Conservation (phyloP, 176 grass and related monocot genomes). For the Chrysopogon serrulatus region DNA sequence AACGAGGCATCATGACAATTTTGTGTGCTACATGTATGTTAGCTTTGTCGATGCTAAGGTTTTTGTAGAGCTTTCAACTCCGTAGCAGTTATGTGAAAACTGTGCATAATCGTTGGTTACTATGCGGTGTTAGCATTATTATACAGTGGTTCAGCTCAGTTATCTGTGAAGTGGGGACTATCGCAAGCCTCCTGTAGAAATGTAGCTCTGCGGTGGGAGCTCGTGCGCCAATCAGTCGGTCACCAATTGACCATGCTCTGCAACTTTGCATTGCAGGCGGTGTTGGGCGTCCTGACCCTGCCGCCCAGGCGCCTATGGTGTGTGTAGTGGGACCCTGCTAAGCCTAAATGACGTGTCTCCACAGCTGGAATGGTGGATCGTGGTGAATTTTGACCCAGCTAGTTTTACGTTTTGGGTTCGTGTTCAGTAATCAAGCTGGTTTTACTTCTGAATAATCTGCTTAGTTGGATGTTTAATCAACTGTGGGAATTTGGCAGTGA, state of each 20-base stretch:
- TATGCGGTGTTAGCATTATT: background rate
- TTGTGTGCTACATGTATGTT: background rate
- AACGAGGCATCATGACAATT: slow-evolving; percentile 36
- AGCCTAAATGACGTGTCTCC: too few species aligned
- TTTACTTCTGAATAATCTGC: too few species aligned
- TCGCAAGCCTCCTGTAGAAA: background rate
- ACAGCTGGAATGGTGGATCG: too few species aligned
- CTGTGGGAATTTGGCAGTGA: too few species aligned
- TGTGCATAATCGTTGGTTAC: slow-evolving; percentile 7
- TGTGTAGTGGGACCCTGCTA: too few species aligned
- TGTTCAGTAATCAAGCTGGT: too few species aligned
- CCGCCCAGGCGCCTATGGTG: too few species aligned
- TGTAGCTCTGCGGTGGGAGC: background rate
- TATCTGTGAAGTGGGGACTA: background rate
- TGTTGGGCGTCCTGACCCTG: too few species aligned
- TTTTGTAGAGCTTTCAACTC: background rate
- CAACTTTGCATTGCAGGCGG: background rate
- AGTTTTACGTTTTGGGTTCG: too few species aligned
- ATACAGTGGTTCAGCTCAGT: background rate
- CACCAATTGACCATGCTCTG: background rate
- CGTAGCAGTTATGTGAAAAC: background rate
- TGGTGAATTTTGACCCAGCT: too few species aligned
- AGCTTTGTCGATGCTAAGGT: background rate
- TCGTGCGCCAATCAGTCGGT: background rate
- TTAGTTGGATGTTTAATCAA: too few species aligned